Evolutionary conservation across 2,329 filamentous ascomycete species (phyloP).

Genomic region (Chaetoscypha palmicola): DNA sequence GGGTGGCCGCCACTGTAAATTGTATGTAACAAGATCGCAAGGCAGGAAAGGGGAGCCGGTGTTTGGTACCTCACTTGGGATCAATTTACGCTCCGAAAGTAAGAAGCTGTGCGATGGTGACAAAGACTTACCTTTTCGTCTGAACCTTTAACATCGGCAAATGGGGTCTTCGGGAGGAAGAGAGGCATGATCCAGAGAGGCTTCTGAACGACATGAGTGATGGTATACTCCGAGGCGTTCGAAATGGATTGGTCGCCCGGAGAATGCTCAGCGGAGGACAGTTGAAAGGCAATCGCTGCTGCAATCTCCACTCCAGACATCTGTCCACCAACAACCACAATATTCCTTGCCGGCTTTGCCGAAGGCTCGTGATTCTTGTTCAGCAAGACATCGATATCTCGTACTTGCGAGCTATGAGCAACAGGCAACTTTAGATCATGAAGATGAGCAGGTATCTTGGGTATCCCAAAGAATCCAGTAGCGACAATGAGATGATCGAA

Average conservation of each 20-base stretch:
- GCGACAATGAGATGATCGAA: slow-evolving; percentile 70
- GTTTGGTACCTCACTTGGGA: slow-evolving; percentile 28
- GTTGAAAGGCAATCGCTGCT: slow-evolving; percentile 61
- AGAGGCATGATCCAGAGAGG: slow-evolving; percentile 68
- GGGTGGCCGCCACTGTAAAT: slow-evolving; percentile 53
- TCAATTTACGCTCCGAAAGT: slow-evolving; percentile 20
- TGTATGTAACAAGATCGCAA: slow-evolving; percentile 65
- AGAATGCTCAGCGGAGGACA: slow-evolving; percentile 56
- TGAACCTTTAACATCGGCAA: slow-evolving; percentile 10
- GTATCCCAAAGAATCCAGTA: slow-evolving; percentile 68
- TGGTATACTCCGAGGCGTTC: slow-evolving; percentile 43
- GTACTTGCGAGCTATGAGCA: slow-evolving; percentile 63
- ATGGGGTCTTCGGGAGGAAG: slow-evolving; percentile 30
- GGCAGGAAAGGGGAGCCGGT: slow-evolving; percentile 59
- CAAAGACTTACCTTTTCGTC: slow-evolving; percentile 22
- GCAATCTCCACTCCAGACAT: slow-evolving; percentile 79
- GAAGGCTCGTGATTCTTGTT: slow-evolving; percentile 29
- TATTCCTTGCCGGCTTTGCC: slow-evolving; percentile 43
- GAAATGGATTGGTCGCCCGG: slow-evolving; percentile 37
- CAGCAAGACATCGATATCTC: slow-evolving; percentile 45
- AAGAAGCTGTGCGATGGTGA: neutral
- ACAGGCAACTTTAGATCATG: slow-evolving; percentile 37
- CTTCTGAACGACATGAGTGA: slow-evolving; percentile 63
- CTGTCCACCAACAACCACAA: slow-evolving; percentile 71
- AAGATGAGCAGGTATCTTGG: slow-evolving; percentile 43